These are phyloP conservation scores for Neopestalotiopsis rosae DNA, from an alignment of 2,329 filamentous ascomycete species.

Conservation along the genomic window DNA sequence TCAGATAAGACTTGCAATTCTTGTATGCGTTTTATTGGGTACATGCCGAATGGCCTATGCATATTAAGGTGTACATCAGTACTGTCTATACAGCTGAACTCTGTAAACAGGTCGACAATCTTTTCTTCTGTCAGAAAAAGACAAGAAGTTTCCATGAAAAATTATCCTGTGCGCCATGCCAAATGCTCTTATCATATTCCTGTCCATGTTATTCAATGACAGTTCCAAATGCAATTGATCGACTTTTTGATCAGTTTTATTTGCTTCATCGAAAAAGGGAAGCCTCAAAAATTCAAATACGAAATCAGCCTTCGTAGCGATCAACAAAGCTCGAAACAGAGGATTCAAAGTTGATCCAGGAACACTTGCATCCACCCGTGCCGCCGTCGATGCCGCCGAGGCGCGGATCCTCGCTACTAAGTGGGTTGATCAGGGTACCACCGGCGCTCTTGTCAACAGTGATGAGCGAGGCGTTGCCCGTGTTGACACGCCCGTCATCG, in stretches of 20 bases:
- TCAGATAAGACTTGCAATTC: too few species aligned
- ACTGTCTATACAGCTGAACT: neutral
- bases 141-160: neutral
- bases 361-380: conserved; percentile 65
- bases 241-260: too few species aligned
- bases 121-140: neutral
- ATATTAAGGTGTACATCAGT: neutral
- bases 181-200: neutral
- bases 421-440: conserved; percentile 59
- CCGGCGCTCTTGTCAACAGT: conserved; percentile 55
- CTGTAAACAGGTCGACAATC: neutral
- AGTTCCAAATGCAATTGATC: too few species aligned
- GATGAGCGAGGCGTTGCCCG: conserved; percentile 49
- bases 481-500: conserved; percentile 49
- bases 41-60: neutral
- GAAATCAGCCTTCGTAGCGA: neutral
- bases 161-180: neutral
- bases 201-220: neutral
- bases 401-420: conserved; percentile 44
- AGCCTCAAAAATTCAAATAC: too few species aligned
- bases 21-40: too few species aligned
- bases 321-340: neutral
- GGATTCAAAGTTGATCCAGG: conserved; percentile 59
- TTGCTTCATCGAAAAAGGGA: too few species aligned
- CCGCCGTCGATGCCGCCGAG: conserved; percentile 69